Evolutionary conservation across 2,329 filamentous ascomycete species (phyloP), one percentile per base, ranked within the genome.

Genomic region (Beauveria varroae): DNA sequence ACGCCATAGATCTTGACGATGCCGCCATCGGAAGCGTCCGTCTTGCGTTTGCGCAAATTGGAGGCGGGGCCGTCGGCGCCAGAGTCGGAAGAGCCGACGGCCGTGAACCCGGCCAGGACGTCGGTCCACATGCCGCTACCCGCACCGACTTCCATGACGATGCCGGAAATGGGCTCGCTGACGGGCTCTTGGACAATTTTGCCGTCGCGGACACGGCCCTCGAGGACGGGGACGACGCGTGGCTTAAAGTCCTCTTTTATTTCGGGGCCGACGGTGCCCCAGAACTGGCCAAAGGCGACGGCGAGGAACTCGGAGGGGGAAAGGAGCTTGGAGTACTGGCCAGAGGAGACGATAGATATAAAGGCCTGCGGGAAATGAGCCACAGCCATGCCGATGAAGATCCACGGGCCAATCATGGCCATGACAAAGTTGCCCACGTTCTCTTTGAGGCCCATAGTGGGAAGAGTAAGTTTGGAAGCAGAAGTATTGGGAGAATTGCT

Each of bases 281-380:
- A 89, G 73, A 89, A 87, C 46, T 73, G 72, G 57, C 78, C 78
- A 72, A 89, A 89, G 81, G 85, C 87, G 64, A 73, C 76, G 2
- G 76, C 71, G 46, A 72, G 75, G 59, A 85, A 74, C 24, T 68
- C 68, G 2, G 72, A 68, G 1, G 72, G 75, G 20, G 75, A 78
- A 50, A 80, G 55, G 20, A 84, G 72, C 5, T 74, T 70, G 60
- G 63, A 40, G 60, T 72, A 70, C 52, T 77, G 67, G 51, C 68
- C 64, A 9, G 68, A 64, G 34, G 66, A 65, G 51, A 81, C 16
- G 40, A 86, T 74, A 14, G 69, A 64, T 41, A 73, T 40, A 54
- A 87, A 68, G 1, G 85, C 84, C 26, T 66, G 61, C 0, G 84
- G 82, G 18, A 88, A 73, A 70, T 78, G 82, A 63, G 71, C 72